phyloP scores from a whole-genome alignment of 805 yeast genomes.

The Kazachstania taianensis region DNA sequence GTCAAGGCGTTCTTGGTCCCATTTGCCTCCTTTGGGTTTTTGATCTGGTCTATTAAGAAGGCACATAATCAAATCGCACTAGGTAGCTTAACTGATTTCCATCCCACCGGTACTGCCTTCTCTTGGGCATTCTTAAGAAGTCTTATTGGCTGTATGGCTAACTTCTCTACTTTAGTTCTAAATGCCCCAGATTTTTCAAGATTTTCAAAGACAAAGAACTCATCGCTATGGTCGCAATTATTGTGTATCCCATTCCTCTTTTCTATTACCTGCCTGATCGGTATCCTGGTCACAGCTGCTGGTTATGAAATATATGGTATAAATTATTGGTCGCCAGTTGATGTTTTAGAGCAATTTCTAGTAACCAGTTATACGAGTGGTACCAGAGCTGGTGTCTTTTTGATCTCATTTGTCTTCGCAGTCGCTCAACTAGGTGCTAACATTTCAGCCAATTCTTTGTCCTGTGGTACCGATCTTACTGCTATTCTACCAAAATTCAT shows the following conservation, averaged over 20 bases:
- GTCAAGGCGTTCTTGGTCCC: slow-evolving; percentile 73
- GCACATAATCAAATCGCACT: slow-evolving; percentile 49
- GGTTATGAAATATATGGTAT: slow-evolving; percentile 33
- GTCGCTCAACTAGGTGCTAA: slow-evolving; percentile 72
- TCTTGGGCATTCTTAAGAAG: slow-evolving; percentile 59
- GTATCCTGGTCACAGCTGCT: slow-evolving; percentile 72
- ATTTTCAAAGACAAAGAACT: slow-evolving; percentile 45
- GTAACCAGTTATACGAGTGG: slow-evolving; percentile 33
- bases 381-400: slow-evolving; percentile 64
- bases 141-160: slow-evolving; percentile 65
- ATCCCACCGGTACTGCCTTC: slow-evolving; percentile 41
- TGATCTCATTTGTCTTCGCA: slow-evolving; percentile 53
- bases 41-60: slow-evolving; percentile 76
- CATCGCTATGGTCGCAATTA: slow-evolving; percentile 41
- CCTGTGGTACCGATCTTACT: slow-evolving; percentile 49
- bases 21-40: slow-evolving; percentile 70
- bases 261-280: slow-evolving; percentile 67
- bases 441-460: slow-evolving; percentile 55
- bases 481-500: slow-evolving; percentile 48
- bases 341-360: slow-evolving; percentile 44
- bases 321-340: slow-evolving; percentile 41
- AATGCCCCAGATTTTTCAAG: slow-evolving; percentile 81
- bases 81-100: slow-evolving; percentile 17
- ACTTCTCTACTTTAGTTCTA: slow-evolving; percentile 69
- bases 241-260: slow-evolving; percentile 61